phyloP scores from a whole-genome alignment of 2,329 filamentous ascomycete species.

The Calcarisporium arbuscula region DNA sequence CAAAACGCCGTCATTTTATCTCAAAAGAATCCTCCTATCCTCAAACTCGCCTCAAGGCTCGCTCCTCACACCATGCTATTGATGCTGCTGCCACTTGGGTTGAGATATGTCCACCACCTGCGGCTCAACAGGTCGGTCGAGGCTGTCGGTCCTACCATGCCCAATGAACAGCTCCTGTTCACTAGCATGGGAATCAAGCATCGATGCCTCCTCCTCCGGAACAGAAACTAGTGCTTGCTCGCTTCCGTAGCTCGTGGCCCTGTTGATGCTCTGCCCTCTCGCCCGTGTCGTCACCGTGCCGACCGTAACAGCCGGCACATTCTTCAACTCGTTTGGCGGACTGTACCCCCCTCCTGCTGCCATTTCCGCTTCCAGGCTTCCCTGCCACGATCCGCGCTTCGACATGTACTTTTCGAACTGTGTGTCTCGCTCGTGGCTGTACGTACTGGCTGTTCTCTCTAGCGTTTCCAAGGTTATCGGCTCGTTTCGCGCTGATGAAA shows the following conservation, averaged over 20 bases:
- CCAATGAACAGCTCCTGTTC: slow-evolving; percentile 11
- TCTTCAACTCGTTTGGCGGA: slow-evolving; percentile 2
- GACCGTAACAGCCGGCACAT: slow-evolving; percentile 4
- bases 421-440: slow-evolving; percentile 40
- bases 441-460: slow-evolving; percentile 21
- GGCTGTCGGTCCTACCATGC: slow-evolving; percentile 15
- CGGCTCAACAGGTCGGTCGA: slow-evolving; percentile 12
- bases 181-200: slow-evolving; percentile 1
- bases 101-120: slow-evolving; percentile 21
- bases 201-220: slow-evolving; percentile 28
- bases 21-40: too few species aligned
- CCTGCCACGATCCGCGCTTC: slow-evolving; percentile 20
- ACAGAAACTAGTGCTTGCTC: slow-evolving; percentile 31
- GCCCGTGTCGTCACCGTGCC: slow-evolving; percentile 13
- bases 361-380: slow-evolving; percentile 20
- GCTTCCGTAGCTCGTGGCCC: slow-evolving; percentile 28
- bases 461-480: slow-evolving; percentile 14
- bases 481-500: slow-evolving; percentile 18
- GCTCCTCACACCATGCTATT: too few species aligned
- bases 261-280: slow-evolving; percentile 19
- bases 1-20: too few species aligned
- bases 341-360: slow-evolving; percentile 22
- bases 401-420: slow-evolving; percentile 40
- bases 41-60: too few species aligned
- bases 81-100: slow-evolving; percentile 19